Evolutionary conservation across 2,329 filamentous ascomycete genomes (phyloP).

Genomic region (Emergomyces pasteurianus): DNA sequence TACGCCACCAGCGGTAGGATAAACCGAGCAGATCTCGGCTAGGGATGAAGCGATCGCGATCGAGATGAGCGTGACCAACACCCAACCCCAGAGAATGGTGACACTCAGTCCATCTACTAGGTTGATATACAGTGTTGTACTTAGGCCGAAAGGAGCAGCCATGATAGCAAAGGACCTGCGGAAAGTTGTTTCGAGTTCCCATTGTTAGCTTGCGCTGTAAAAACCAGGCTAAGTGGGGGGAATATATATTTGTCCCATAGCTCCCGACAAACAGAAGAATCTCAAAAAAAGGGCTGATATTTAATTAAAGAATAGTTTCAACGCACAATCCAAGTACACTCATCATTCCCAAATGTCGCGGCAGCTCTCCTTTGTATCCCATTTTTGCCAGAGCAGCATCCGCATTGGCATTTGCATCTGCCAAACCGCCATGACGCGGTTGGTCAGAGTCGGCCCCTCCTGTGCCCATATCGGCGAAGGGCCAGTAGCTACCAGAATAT

Average conservation of each 20-base stretch:
- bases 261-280: slow-evolving; percentile 8
- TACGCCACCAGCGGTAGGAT: slow-evolving; percentile 55
- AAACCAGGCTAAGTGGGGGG: slow-evolving; percentile 3
- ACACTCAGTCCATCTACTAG: slow-evolving; percentile 57
- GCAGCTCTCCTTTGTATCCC: slow-evolving; percentile 57
- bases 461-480: not conserved
- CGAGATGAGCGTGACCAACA: slow-evolving; percentile 52
- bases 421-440: slow-evolving; percentile 1
- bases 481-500: not conserved
- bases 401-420: slow-evolving; percentile 27
- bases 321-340: slow-evolving; percentile 52
- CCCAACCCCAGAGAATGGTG: slow-evolving; percentile 59
- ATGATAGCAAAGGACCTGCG: slow-evolving; percentile 58
- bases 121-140: slow-evolving; percentile 56
- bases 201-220: not conserved
- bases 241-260: not conserved
- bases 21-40: slow-evolving; percentile 58
- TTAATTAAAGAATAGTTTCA: not conserved
- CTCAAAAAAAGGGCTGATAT: not conserved
- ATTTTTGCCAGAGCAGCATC: slow-evolving; percentile 52
- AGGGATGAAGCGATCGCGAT: slow-evolving; percentile 53
- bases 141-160: slow-evolving; percentile 57
- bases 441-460: not conserved
- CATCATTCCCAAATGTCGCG: slow-evolving; percentile 55
- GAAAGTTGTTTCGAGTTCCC: not conserved